Percentiles rank a stretch among this genome's conserved stretches.
Conservation (phyloP, 768 basidiomycete species). For the Tulasnella sp. region DNA sequence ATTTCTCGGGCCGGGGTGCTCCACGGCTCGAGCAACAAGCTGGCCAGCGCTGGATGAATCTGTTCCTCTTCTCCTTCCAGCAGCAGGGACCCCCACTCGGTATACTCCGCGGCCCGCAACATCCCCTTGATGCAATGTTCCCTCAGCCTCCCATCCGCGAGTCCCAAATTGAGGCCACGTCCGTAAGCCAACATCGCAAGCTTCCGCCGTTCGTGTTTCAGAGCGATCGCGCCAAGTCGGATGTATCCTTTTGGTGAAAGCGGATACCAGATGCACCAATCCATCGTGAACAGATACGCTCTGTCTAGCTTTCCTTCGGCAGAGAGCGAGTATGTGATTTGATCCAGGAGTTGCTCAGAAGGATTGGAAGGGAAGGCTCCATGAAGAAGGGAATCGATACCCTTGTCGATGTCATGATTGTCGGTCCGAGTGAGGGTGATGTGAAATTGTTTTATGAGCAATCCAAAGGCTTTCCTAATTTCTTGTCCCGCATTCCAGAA, state of each 20-base stretch:
- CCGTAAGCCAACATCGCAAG: conserved; percentile 61
- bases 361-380: conserved; percentile 44
- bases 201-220: conserved; percentile 47
- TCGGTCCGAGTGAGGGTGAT: conserved; percentile 53
- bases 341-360: conserved; percentile 49
- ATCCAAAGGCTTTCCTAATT: conserved; percentile 53
- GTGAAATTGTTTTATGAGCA: conserved; percentile 60
- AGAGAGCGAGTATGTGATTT: conserved; percentile 54
- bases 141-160: conserved; percentile 45
- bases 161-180: conserved; percentile 49
- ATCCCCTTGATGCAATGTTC: conserved; percentile 55
- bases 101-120: conserved; percentile 50
- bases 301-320: conserved; percentile 45
- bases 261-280: conserved; percentile 45
- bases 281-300: conserved; percentile 45
- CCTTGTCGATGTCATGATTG: conserved; percentile 54
- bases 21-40: conserved; percentile 51
- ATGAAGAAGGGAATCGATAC: conserved; percentile 52
- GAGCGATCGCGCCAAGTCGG: conserved; percentile 54
- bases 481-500: conserved; percentile 60
- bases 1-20: conserved; percentile 36
- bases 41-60: conserved; percentile 45
- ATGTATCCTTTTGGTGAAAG: conserved; percentile 54
- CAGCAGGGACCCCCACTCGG: conserved; percentile 59
- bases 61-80: conserved; percentile 50